phyloP scores from a whole-genome alignment of 129 eudicot species.

The Chrysanthemum seticuspe region DNA sequence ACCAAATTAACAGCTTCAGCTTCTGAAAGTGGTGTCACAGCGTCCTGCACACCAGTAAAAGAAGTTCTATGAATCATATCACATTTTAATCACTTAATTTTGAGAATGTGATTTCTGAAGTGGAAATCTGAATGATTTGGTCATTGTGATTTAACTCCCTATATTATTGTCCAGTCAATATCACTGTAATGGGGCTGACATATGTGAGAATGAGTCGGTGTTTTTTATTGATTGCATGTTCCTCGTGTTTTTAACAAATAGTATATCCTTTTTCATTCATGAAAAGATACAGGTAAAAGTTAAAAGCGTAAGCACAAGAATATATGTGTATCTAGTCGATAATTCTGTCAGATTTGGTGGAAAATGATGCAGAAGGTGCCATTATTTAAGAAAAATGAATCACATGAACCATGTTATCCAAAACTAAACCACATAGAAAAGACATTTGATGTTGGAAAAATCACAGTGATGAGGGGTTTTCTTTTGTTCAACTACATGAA shows the following conservation, averaged over 20 bases:
- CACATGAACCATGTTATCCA: constrained; percentile 1
- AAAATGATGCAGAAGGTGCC: neutral
- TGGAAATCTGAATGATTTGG: neutral
- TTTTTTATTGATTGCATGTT: neutral
- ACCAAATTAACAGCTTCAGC: constrained; percentile 92
- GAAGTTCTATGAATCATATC: neutral
- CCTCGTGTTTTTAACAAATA: constrained; percentile 4
- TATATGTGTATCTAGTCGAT: neutral
- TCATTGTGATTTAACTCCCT: neutral
- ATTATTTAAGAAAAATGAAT: neutral
- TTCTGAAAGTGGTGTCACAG: constrained; percentile 95
- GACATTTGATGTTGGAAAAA: neutral
- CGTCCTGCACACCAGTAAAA: constrained; percentile 56
- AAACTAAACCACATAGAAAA: neutral
- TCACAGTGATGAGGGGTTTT: neutral
- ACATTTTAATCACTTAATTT: neutral
- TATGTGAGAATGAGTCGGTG: too few relatives aligned
- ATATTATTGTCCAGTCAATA: too few relatives aligned
- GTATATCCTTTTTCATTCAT: neutral
- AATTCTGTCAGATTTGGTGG: constrained; percentile 11
- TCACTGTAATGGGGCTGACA: too few relatives aligned
- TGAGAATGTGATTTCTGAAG: too few relatives aligned
- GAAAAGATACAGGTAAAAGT: neutral
- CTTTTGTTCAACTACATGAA: constrained; percentile 5
- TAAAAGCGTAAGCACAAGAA: neutral